Evolutionary conservation across 2,329 filamentous ascomycete species (phyloP).

Genomic region (Colletotrichum australisinense): DNA sequence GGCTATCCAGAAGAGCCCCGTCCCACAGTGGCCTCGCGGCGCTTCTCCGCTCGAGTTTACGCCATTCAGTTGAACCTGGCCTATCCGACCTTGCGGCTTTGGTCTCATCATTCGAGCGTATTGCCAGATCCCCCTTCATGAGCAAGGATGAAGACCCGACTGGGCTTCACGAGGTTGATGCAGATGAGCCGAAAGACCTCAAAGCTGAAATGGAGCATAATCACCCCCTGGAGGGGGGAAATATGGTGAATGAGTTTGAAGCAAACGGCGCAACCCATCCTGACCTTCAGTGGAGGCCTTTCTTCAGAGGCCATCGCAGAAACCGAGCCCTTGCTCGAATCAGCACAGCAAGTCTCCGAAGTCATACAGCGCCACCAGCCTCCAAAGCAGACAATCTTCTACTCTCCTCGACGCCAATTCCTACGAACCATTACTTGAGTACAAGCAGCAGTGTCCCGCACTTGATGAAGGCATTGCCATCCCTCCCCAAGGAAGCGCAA

Average conservation of each 20-base stretch:
- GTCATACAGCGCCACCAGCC: background rate
- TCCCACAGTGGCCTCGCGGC: conserved; percentile 18
- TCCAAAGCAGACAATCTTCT: conserved; percentile 39
- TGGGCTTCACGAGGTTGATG: background rate
- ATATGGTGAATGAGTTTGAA: background rate
- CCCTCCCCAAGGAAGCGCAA: conserved; percentile 49
- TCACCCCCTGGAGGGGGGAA: too few relatives aligned
- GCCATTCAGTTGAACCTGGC: conserved; percentile 38
- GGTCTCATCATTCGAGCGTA: conserved; percentile 42
- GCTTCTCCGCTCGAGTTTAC: conserved; percentile 24
- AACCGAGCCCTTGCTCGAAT: conserved; percentile 41
- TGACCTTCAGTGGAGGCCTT: background rate
- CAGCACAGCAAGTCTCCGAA: conserved; percentile 29
- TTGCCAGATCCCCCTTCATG: conserved; percentile 40
- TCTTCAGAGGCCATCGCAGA: conserved; percentile 40
- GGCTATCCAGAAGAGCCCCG: background rate
- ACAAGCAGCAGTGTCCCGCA: conserved; percentile 62
- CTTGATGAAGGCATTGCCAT: conserved; percentile 64
- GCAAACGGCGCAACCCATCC: background rate
- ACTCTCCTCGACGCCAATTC: conserved; percentile 61
- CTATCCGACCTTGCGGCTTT: conserved; percentile 44
- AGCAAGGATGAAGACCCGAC: conserved; percentile 35
- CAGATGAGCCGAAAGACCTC: conserved; percentile 13
- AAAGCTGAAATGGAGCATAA: background rate
- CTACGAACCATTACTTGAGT: conserved; percentile 55